Evolutionary conservation across 2,329 filamentous ascomycete species (phyloP).

Genomic region (Trichoderma atroviride): DNA sequence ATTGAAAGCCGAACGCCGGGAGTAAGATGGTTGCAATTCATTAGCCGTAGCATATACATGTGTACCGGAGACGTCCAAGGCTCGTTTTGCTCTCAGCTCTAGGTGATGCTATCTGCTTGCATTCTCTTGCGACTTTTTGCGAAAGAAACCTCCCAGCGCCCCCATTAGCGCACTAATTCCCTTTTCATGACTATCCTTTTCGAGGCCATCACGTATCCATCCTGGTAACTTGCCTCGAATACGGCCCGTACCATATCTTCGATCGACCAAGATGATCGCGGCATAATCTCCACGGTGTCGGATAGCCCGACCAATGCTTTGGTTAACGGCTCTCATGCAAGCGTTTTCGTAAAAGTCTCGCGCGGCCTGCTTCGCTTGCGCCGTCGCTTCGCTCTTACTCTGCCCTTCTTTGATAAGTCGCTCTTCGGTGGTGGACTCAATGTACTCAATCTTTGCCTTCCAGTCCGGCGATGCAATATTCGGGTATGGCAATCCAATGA

Average conservation of each 20-base stretch:
- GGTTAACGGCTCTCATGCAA: constrained; percentile 96
- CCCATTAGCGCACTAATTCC: constrained; percentile 63
- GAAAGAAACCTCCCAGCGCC: constrained; percentile 60
- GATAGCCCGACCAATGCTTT: constrained; percentile 92
- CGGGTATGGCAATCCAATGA: constrained; percentile 91
- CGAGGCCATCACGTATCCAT: constrained; percentile 80
- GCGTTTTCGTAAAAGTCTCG: constrained; percentile 90
- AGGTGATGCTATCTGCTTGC: neutral
- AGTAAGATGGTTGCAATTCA: too few species aligned
- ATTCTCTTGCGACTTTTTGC: constrained; percentile 46
- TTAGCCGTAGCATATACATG: too few species aligned
- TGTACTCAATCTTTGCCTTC: constrained; percentile 87
- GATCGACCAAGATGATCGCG: constrained; percentile 82
- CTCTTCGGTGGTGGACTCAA: constrained; percentile 63
- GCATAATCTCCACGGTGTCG: constrained; percentile 88
- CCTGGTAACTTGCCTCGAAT: constrained; percentile 80
- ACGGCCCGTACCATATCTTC: constrained; percentile 71
- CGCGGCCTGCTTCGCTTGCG: constrained; percentile 58
- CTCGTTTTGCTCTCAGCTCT: neutral
- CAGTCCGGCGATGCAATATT: constrained; percentile 89
- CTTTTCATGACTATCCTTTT: constrained; percentile 50
- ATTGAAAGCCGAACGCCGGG: too few species aligned
- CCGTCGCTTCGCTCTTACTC: constrained; percentile 32
- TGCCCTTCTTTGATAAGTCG: constrained; percentile 38
- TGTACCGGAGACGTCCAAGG: neutral